Conservation (phyloP, 164 flowering plant genomes). For the Akebia trifoliata region DNA sequence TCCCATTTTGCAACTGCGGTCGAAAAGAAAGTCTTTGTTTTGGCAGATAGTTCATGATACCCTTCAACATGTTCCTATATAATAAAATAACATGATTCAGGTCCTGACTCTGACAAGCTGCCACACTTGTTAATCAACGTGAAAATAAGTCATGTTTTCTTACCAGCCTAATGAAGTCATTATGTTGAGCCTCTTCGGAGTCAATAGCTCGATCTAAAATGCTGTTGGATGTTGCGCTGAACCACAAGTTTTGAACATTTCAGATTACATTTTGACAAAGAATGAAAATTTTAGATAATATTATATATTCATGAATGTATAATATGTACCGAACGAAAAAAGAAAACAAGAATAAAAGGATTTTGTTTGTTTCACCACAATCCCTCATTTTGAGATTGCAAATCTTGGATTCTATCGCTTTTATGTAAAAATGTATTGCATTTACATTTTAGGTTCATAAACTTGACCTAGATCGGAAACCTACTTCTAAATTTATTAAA, state of each 20-base stretch:
- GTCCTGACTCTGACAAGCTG: background rate
- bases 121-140: background rate
- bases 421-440: too few species aligned
- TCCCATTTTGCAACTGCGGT: slow-evolving; percentile 93
- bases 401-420: too few species aligned
- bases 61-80: slow-evolving; percentile 90
- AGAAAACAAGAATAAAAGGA: too few species aligned
- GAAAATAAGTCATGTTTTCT: slow-evolving; percentile 9
- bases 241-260: slow-evolving; percentile 15
- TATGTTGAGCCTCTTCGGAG: slow-evolving; percentile 80
- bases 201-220: slow-evolving; percentile 85
- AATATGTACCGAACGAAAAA: too few species aligned
- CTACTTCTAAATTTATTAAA: too few species aligned
- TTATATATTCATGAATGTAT: too few species aligned
- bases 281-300: background rate
- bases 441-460: too few species aligned
- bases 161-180: slow-evolving; percentile 83
- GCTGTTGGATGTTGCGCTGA: slow-evolving; percentile 79
- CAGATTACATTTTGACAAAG: background rate
- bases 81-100: slow-evolving; percentile 9
- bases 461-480: too few species aligned
- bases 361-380: too few species aligned
- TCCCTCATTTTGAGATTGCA: too few species aligned
- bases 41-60: slow-evolving; percentile 90
- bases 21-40: slow-evolving; percentile 84